Base-by-base conservation (phyloP, 805 yeast genomes). In the Hanseniaspora vineae region DNA sequence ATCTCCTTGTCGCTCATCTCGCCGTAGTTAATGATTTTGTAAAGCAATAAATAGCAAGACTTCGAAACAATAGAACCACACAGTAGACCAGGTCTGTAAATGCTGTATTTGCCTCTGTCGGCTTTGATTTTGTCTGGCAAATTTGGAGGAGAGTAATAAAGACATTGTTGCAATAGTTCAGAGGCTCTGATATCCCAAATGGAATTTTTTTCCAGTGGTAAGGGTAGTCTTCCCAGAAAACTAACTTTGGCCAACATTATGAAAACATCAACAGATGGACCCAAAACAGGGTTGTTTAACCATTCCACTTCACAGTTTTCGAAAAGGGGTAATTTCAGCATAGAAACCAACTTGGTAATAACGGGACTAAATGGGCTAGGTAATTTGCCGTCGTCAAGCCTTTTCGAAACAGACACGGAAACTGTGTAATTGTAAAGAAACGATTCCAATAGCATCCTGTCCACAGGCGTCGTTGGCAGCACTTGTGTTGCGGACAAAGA, bases 231-330 rank as follows among this genome's bases (percentile, higher is more conserved):
- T n/a, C 66, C 53, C 14, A 70, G 50, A 67, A 68, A 70, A 0
- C 66, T 54, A 12, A 68, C 54, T 49, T 71, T 71, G 23, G 70
- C 65, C 12, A 64, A 39, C 35, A 65, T 55, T 45, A 69, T 73
- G 48, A 66, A 64, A 32, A 67, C 63, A 31, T 61, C 64, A 6
- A 60, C 50, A 1, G 71, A 63, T 15, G 71, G 65, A 2, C 73
- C 73, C 48, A 66, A 54, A 4, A 69, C 64, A 0, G 73, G 73
- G 47, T 69, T 65, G 45, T 67, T 69, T 66, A 68, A 64, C 71
- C 71, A 69, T 35, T 60, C 61, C 17, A 59, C 58, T 14, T 55
- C 55, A 46, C 57, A 54, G 39, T 55, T 57, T 39, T 52, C 52
- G 47, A 53, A 59, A 10, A 58, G 49, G 2, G 64, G 61, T 6